Base-by-base conservation (phyloP, 2,329 filamentous ascomycete species). In the Fusarium buharicum region DNA sequence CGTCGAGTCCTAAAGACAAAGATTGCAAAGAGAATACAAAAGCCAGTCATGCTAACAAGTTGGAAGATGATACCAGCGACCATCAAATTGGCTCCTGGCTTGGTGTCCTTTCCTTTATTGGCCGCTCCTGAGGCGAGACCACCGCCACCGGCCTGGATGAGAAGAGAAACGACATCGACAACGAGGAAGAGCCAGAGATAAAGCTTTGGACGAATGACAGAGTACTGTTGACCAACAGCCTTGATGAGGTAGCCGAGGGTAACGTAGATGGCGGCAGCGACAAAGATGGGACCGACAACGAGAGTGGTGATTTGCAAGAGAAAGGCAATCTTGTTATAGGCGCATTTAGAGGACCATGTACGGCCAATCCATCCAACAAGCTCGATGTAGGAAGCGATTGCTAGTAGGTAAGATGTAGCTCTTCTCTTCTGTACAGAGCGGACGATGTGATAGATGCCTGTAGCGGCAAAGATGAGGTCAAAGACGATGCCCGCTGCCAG, bases 1-100 rank as follows among this genome's bases (percentile, higher is more conserved):
- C 74, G 45, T 0, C 75, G 43, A 4, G 73, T 70, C 11, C 79
- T 75, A 7, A 73, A 70, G 18, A 79, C 53, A 55, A 82, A 82
- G 30, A 71, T 69, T 2, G 62, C 55, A 10, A 79, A 74, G 11
- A 77, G 75, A 14, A 73, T 39, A 17, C 76, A 75, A 62, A 83
- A 83, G 18, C 80, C 66, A 6, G 77, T 78, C 68, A 83, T 82
- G n/a, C 77, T 79, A 52, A 72, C 73, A 11, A 83, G 72, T 51
- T 84, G 81, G 70, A 83, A 82, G 30, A 81, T 72, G 54, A 83
- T 81, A 52, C 81, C 81, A 2, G 75, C 76, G 10, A 82, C 77
- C 81, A 83, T 82, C 34, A 79, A 75, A 59, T 81, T 72, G 24
- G 81, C 80, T 8, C 81, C 81, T 1, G 74, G 69, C 9, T 72